These are phyloP conservation scores for Hyaloscypha bicolor DNA, from an alignment of 495 filamentous ascomycete genomes.

Conservation along the genomic window DNA sequence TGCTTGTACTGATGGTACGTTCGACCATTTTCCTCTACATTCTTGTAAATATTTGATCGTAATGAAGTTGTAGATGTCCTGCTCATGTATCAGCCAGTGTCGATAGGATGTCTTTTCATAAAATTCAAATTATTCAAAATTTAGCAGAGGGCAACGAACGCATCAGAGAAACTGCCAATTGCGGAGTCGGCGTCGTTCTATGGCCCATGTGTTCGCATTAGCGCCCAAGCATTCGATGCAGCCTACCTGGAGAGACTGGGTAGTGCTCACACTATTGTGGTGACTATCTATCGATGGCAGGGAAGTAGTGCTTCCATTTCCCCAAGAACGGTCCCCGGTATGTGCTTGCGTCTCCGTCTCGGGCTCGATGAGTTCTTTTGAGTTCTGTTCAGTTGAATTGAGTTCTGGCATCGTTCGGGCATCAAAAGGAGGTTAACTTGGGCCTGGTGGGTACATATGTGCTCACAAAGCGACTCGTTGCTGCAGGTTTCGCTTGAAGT, in stretches of 20 bases:
- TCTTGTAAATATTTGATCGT: constrained; percentile 26
- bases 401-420: background rate
- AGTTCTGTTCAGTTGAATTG: background rate
- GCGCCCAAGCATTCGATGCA: background rate
- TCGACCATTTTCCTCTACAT: constrained; percentile 37
- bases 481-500: no score
- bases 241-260: background rate
- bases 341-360: background rate
- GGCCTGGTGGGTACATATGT: no score
- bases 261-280: background rate
- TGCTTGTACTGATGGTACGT: constrained; percentile 42
- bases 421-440: background rate
- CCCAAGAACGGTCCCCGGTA: background rate
- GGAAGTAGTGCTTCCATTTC: background rate
- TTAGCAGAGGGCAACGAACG: background rate
- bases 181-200: background rate
- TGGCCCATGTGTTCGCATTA: background rate
- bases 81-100: background rate
- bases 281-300: background rate
- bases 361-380: background rate
- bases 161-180: background rate
- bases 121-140: background rate
- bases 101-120: background rate
- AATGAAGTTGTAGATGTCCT: constrained; percentile 12
- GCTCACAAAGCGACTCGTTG: no score